phyloP scores from a whole-genome alignment of 768 basidiomycete species.

The Daedaleopsis nitida region DNA sequence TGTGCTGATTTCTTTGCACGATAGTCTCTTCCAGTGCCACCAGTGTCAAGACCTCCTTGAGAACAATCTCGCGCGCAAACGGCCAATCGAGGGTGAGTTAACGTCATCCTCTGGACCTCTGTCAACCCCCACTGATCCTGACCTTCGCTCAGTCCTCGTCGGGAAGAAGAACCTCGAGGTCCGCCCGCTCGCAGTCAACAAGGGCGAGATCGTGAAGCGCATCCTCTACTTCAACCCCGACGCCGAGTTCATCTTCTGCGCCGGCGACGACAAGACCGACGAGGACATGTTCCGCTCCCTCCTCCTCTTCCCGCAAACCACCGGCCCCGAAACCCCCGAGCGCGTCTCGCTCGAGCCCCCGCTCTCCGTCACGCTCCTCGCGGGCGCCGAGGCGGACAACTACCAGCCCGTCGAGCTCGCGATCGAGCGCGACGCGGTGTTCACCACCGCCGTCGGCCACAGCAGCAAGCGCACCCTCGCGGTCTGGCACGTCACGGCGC shows the following conservation, averaged over 20 bases:
- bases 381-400: slow-evolving; percentile 25
- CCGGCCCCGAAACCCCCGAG: slow-evolving; percentile 25
- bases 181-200: slow-evolving; percentile 92
- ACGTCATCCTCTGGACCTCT: neutral
- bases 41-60: slow-evolving; percentile 96
- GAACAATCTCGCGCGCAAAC: slow-evolving; percentile 88
- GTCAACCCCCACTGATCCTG: neutral
- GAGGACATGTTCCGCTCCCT: slow-evolving; percentile 99
- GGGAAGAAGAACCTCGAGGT: slow-evolving; percentile 99
- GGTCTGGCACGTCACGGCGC: slow-evolving; percentile 89
- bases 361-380: slow-evolving; percentile 47
- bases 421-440: slow-evolving; percentile 70
- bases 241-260: slow-evolving; percentile 95
- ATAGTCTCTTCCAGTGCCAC: slow-evolving; percentile 87
- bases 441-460: slow-evolving; percentile 93
- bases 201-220: slow-evolving; percentile 98
- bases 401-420: slow-evolving; percentile 58
- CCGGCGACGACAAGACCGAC: slow-evolving; percentile 99
- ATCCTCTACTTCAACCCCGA: slow-evolving; percentile 92
- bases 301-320: slow-evolving; percentile 51
- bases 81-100: slow-evolving; percentile 85
- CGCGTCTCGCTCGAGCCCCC: slow-evolving; percentile 50
- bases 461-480: slow-evolving; percentile 88
- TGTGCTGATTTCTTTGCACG: neutral
- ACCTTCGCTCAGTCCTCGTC: slow-evolving; percentile 64